Base-by-base conservation (phyloP, 345 rosid species). In the thale cress (Arabidopsis thaliana) region DNA sequence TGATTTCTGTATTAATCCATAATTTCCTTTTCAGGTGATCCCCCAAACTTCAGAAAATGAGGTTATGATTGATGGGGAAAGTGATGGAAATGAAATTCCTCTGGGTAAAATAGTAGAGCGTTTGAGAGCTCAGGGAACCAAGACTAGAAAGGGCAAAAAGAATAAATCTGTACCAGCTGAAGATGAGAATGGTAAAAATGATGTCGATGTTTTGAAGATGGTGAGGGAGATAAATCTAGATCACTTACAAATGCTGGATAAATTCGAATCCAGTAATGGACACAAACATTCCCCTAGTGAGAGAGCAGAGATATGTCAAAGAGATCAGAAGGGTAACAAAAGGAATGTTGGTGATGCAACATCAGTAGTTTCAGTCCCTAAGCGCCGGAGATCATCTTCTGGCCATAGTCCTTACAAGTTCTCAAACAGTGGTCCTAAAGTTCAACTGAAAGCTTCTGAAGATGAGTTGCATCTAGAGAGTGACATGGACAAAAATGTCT, bases 161-260 rank as follows among this genome's bases (percentile, higher is more conserved):
- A 77, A 76, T 44, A 82, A 80, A 77, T 58, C 84, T 67, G 66
- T 73, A 72, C 69, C 82, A 8, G 83, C 74, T 72, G 87, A 83
- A 79, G 79, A 69, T 45, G 82, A 82, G 68, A 82, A 79, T 71
- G 83, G 79, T 72, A 89, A 83, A 74, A 86, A 75, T 74, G 96
- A 86, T 82, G 87, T 95, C 38, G 97, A 92, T 75, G 87, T 95
- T 71, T 83, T 95, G 82, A 85, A 89, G 79, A 82, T 90, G 97
- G 99, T 92, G 77, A 88, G 97, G 82, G 97, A 90, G 76, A 92
- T 95, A 81, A 92, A 92, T 77, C 73, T 87, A 83, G 96, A 86
- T 83, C 84, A 85, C 77, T 23, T 84, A 66, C 87, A 68, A 72
- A 57, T 48, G 64, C 40, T 90, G 69, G 77, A 77, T 70, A 90